Conservation (phyloP, 352 stramenopile genomes). For the Pythium brachiatum region DNA sequence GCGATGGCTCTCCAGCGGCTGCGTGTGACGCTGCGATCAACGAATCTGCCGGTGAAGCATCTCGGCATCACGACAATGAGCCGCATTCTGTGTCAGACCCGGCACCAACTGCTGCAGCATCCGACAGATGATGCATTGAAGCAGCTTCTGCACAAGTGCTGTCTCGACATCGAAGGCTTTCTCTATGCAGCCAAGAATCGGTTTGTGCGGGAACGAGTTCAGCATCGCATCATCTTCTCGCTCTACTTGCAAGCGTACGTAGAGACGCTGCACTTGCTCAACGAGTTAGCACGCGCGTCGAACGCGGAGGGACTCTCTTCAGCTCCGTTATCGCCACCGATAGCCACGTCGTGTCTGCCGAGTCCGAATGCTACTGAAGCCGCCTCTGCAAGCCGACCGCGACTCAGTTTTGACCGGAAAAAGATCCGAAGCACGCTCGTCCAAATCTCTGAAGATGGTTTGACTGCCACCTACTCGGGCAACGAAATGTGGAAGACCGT, state of each 20-base stretch:
- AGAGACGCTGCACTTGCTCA: conserved; percentile 40
- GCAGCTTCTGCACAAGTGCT: conserved; percentile 11
- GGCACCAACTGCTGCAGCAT: background rate
- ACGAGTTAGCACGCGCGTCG: background rate
- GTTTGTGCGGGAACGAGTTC: conserved; percentile 48
- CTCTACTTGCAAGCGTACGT: conserved; percentile 70
- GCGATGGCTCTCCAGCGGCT: background rate
- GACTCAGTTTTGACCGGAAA: conserved; percentile 53
- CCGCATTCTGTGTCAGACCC: conserved; percentile 28
- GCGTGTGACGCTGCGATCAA: conserved; percentile 17
- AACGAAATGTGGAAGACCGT: conserved; percentile 91
- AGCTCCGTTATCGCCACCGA: conserved; percentile 1
- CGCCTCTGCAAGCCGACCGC: background rate
- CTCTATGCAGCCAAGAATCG: conserved; percentile 47
- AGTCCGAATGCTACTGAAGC: background rate
- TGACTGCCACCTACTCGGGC: conserved; percentile 62
- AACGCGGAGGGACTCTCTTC: background rate
- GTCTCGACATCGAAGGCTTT: conserved; percentile 34
- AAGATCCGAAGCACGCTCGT: conserved; percentile 63
- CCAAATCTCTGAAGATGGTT: conserved; percentile 59
- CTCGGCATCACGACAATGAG: conserved; percentile 51
- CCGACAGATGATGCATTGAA: background rate
- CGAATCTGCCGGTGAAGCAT: conserved; percentile 70
- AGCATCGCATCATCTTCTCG: conserved; percentile 65
- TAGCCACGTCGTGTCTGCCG: conserved; percentile 16